Evolutionary conservation across 345 rosid species (phyloP).

Genomic region (Brassica cretica): DNA sequence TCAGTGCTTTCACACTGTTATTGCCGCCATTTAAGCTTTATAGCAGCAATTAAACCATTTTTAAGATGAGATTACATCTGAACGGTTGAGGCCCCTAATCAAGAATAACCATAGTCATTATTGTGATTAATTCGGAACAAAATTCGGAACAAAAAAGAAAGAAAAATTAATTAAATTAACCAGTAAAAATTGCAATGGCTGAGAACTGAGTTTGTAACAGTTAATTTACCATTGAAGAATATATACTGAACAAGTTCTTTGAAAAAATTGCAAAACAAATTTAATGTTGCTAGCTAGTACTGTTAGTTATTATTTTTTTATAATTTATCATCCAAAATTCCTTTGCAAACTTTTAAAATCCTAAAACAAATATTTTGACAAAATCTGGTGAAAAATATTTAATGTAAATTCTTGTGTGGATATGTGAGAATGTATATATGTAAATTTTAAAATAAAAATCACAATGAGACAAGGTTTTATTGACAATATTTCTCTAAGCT

Average conservation of each 20-base stretch:
- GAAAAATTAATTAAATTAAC: neutral
- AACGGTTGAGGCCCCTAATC: neutral
- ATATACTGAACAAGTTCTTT: too few species aligned
- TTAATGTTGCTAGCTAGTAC: too few species aligned
- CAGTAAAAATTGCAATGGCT: neutral
- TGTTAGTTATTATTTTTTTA: too few species aligned
- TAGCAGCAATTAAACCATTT: neutral
- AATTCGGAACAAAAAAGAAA: too few species aligned
- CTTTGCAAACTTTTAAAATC: neutral
- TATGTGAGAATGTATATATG: neutral
- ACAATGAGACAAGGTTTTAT: neutral
- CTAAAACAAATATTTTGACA: neutral
- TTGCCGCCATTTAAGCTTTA: constrained; percentile 13
- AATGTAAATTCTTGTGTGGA: neutral
- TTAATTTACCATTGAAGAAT: neutral
- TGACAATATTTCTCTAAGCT: neutral
- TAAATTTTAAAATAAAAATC: neutral
- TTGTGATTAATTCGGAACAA: neutral
- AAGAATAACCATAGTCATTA: neutral
- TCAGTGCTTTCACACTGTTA: constrained; percentile 21
- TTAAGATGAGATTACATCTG: neutral
- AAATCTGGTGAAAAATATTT: neutral
- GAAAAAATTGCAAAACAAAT: too few species aligned
- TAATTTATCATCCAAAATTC: neutral
- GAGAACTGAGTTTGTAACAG: neutral